phyloP scores from a whole-genome alignment of 1,284 basidiomycete species.

The Sparassis latifolia region DNA sequence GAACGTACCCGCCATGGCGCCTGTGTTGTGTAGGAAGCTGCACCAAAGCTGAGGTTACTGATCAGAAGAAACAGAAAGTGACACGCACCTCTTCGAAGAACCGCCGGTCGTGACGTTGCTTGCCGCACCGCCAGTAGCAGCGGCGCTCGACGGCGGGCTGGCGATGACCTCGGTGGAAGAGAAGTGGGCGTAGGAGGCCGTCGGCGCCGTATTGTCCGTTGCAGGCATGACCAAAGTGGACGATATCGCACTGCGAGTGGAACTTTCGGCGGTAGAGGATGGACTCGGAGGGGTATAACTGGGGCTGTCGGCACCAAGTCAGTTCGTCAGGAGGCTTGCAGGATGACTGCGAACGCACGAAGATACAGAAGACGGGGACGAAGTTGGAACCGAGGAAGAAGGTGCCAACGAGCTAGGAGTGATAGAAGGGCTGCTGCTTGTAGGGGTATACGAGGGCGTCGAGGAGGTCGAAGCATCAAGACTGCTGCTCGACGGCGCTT shows the following conservation, averaged over 20 bases:
- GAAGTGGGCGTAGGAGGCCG: not conserved
- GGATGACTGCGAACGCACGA: not conserved
- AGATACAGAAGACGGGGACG: not conserved
- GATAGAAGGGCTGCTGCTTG: not conserved
- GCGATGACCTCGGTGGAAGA: not conserved
- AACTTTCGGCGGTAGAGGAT: not conserved
- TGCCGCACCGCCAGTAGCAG: too few relatives aligned
- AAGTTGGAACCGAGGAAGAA: conserved; percentile 5
- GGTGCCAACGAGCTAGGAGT: conserved; percentile 7
- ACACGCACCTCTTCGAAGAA: conserved; percentile 17
- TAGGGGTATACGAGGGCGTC: not conserved
- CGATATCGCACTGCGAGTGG: not conserved
- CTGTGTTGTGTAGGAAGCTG: conserved; percentile 29
- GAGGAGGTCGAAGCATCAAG: not conserved
- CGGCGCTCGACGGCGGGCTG: not conserved
- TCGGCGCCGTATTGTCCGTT: not conserved
- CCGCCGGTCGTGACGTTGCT: not conserved
- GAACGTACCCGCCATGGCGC: conserved; percentile 26
- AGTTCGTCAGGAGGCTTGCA: too few relatives aligned
- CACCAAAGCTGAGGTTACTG: not conserved
- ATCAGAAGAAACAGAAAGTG: conserved; percentile 1
- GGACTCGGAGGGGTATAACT: not conserved
- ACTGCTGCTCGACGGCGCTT: not conserved
- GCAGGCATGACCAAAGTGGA: not conserved
- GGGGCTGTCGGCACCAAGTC: too few relatives aligned